Base-by-base conservation (phyloP, 176 grass and related monocot species). In the Oryza punctata region DNA sequence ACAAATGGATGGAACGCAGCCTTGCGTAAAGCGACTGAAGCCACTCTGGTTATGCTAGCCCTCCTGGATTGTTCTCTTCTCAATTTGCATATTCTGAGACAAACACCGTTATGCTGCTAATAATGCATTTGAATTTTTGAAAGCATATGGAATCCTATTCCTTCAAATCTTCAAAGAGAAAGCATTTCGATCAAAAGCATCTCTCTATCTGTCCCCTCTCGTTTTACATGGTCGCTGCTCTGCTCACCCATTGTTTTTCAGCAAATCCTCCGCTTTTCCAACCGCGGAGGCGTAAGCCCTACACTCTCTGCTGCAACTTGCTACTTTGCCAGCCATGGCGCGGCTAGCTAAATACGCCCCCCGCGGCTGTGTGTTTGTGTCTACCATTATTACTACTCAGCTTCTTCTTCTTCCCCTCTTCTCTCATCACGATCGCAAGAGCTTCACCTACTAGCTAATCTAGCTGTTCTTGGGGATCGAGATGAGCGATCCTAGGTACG, bases 401-500 rank as follows among this genome's bases (percentile, higher is more conserved):
- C 37, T 2, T 13, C 45, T 14, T 54, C 9, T 19, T 54, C 49
- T 6, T 52, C 14, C 4, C 15, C 16, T 12, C 15, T 50, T 3
- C 37, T 1, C 6, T 49, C 14, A 16, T 50, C 46, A 0, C 46
- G 46, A 50, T 52, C 49, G 16, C 49, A 16, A 19, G 15, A 57
- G 52, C 52, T 21, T 9, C 6, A 7, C 6, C 52, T 61, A 24
- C 57, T 61, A 61, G 57, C 54, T 60, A 59, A 19, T n/a, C 54
- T 59, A 59, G 19, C 57, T 61, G 6, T 18, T 21, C 18, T 5
- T 57, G 19, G 52, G 52, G 52, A 57, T 57, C 52, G 52, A 57
- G 52, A 79, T 59, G 2, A 78, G 47, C 18, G 77, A 54, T 47
- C 78, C 88, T 40, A 90, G 83, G 67, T 93, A 93, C 52, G 81